A percentile compares a stretch with the other conserved stretches of the same genome.
These are phyloP conservation scores for Suillus tomentosus DNA, from an alignment of 768 basidiomycete species.

Conservation along the genomic window DNA sequence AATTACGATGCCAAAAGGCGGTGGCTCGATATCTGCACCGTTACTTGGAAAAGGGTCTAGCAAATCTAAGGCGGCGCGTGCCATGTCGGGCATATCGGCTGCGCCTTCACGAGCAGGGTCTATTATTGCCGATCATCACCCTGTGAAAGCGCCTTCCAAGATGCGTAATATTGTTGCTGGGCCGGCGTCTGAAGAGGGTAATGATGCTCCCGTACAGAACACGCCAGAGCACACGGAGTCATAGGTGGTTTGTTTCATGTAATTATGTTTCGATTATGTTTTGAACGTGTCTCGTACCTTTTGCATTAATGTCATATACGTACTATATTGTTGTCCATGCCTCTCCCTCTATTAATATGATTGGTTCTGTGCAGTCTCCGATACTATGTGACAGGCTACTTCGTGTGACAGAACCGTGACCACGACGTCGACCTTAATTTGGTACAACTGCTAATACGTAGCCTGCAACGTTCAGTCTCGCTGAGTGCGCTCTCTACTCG, in stretches of 20 bases:
- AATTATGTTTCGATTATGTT: constrained; percentile 10
- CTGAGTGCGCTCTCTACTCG: background rate
- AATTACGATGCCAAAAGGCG: constrained; percentile 37
- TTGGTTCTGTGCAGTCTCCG: background rate
- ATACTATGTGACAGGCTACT: background rate
- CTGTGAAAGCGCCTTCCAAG: constrained; percentile 58
- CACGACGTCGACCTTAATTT: background rate
- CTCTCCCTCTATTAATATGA: background rate
- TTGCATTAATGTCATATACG: background rate
- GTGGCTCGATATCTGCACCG: constrained; percentile 50
- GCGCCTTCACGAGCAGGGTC: constrained; percentile 63
- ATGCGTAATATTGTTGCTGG: constrained; percentile 63
- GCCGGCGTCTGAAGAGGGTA: constrained; percentile 51
- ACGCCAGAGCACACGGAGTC: constrained; percentile 23
- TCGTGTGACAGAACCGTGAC: background rate
- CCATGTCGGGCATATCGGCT: constrained; percentile 46
- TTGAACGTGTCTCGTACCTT: background rate
- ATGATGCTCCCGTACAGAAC: constrained; percentile 41
- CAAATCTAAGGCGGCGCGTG: constrained; percentile 41
- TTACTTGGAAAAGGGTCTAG: constrained; percentile 39
- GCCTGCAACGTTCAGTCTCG: background rate
- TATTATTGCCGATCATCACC: constrained; percentile 45
- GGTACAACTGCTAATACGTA: background rate
- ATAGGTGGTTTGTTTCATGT: constrained; percentile 12
- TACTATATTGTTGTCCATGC: background rate